Evolutionary conservation across 2,329 filamentous ascomycete species (phyloP).

Genomic region (Cadophora malorum): DNA sequence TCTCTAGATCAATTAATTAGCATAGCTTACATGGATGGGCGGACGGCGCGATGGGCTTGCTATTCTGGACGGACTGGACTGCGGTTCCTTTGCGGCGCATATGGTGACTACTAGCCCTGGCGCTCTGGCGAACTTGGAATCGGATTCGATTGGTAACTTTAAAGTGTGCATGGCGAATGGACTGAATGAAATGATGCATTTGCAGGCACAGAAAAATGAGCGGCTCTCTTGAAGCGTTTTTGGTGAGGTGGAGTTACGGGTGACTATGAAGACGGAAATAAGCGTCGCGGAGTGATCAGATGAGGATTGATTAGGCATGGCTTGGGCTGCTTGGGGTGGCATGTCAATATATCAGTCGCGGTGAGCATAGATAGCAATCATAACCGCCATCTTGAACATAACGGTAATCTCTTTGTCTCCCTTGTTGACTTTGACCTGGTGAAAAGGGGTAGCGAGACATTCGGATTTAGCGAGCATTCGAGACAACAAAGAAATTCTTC

Average conservation of each 20-base stretch:
- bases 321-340: neutral
- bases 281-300: neutral
- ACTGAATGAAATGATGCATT: neutral
- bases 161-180: neutral
- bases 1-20: neutral
- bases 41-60: neutral
- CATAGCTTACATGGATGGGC: neutral
- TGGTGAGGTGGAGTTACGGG: neutral
- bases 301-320: neutral
- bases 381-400: neutral
- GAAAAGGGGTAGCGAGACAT: no score
- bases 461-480: no score
- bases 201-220: neutral
- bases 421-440: no score
- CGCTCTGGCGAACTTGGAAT: neutral
- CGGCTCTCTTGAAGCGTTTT: neutral
- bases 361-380: neutral
- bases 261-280: neutral
- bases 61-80: neutral
- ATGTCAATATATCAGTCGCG: neutral
- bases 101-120: slow-evolving; percentile 1
- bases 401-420: no score
- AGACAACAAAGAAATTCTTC: no score
- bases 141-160: neutral
- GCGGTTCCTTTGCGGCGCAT: neutral